Base-by-base conservation (phyloP, 805 yeast species). In the Candida adriatica region DNA sequence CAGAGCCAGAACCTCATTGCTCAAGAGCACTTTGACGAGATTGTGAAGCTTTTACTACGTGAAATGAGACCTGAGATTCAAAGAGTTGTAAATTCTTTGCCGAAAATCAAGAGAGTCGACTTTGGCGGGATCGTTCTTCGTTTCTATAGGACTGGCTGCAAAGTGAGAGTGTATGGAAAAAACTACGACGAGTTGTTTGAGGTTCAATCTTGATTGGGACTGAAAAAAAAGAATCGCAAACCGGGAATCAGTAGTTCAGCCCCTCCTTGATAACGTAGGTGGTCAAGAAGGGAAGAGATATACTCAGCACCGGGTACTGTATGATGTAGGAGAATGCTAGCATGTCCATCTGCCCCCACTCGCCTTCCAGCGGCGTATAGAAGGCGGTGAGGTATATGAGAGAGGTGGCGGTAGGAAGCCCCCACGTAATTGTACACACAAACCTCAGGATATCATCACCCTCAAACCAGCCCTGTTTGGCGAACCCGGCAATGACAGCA, bases 351-450 rank as follows among this genome's bases (percentile, higher is more conserved):
- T 29, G 32, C 10, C 28, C 17, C 29, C 34, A 35, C 3, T 32
- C 30, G 7, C 38, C 39, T 17, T 42, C 50, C 18, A 43, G 22
- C 6, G 90, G 94, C 1, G 88, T 76, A 55, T 79, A 84, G 49
- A 85, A 77, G 4, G 95, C 92, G 2, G 96, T 87, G 37, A 90
- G 64, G 54, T 88, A 92, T 21, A 90, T 79, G 46, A 87, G 69
- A 0, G 92, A 71, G 0, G 97, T 92, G 29, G 96, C 95, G 30
- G 86, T 79, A 1, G 98, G 97, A 19, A 87, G 62, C 0, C 86
- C 87, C 58, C 82, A 82, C 26, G 75, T 73, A 22, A 88, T 64
- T 7, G 81, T 79, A 38, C 83, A 73, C 6, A 88, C 82, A 48
- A 92, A 84, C 16, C 79, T 63, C 8, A 87, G 61, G 56, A 87